Evolutionary conservation across 2,329 filamentous ascomycete genomes (phyloP).

Genomic region (Tolypocladium paradoxum): DNA sequence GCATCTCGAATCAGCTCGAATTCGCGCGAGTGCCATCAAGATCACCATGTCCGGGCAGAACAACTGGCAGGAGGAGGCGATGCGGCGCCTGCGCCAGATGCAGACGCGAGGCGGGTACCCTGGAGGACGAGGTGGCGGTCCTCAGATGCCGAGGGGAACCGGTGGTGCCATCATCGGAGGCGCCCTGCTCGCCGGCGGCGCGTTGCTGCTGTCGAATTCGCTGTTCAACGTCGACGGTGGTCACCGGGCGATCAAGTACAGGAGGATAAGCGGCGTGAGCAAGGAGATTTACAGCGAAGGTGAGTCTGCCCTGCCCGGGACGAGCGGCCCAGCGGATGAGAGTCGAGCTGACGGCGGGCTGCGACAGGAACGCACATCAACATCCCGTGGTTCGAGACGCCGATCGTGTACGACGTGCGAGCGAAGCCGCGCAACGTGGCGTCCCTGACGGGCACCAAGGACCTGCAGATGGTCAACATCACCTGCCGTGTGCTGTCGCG

Average conservation of each 20-base stretch:
- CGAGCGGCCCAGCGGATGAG: background rate
- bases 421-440: slow-evolving; percentile 95
- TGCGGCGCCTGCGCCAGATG: slow-evolving; percentile 39
- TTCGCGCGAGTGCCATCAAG: background rate
- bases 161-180: slow-evolving; percentile 29
- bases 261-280: slow-evolving; percentile 80
- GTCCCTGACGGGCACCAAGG: slow-evolving; percentile 95
- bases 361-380: slow-evolving; percentile 77
- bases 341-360: slow-evolving; percentile 4
- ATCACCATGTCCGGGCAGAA: slow-evolving; percentile 22
- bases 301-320: slow-evolving; percentile 22
- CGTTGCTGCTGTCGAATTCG: slow-evolving; percentile 45
- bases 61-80: slow-evolving; percentile 38
- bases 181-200: slow-evolving; percentile 35
- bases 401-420: slow-evolving; percentile 94
- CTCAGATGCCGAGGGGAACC: slow-evolving; percentile 28
- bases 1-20: background rate
- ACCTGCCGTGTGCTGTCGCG: slow-evolving; percentile 97
- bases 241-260: slow-evolving; percentile 98
- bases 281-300: slow-evolving; percentile 96
- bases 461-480: slow-evolving; percentile 99
- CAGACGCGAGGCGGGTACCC: slow-evolving; percentile 31
- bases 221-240: slow-evolving; percentile 89
- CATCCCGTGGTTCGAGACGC: slow-evolving; percentile 95
- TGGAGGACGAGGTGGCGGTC: slow-evolving; percentile 30